Percentiles rank a stretch among this genome's conserved stretches.
phyloP scores from a whole-genome alignment of 2,329 filamentous ascomycete species.

The Fusarium concolor region DNA sequence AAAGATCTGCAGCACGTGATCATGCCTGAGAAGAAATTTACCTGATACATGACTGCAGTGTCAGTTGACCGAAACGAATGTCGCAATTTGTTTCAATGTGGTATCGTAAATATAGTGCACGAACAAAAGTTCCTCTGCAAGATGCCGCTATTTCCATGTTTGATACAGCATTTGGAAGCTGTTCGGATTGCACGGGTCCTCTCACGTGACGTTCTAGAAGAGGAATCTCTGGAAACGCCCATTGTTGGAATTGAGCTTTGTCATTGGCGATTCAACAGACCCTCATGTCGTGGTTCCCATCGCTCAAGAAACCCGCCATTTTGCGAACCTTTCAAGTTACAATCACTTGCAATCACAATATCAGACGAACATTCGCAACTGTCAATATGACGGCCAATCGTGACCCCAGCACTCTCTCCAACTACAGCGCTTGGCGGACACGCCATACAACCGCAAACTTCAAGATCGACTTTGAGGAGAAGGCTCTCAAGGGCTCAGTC shows the following conservation, averaged over 20 bases:
- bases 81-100: constrained; percentile 11
- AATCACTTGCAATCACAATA: constrained; percentile 40
- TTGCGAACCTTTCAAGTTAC: constrained; percentile 42
- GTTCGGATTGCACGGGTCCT: constrained; percentile 1
- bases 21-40: neutral
- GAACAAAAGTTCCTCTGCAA: constrained; percentile 21
- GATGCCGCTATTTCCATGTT: constrained; percentile 12
- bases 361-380: constrained; percentile 48
- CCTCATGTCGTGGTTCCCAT: constrained; percentile 47
- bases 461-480: constrained; percentile 84
- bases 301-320: constrained; percentile 44
- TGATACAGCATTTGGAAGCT: constrained; percentile 31
- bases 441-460: constrained; percentile 85
- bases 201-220: constrained; percentile 36
- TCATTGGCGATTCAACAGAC: constrained; percentile 28
- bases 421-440: constrained; percentile 89
- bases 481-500: constrained; percentile 81
- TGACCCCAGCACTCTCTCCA: constrained; percentile 91
- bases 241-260: constrained; percentile 19
- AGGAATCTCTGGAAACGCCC: constrained; percentile 20
- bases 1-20: constrained; percentile 12
- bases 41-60: neutral
- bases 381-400: constrained; percentile 56
- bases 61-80: constrained; percentile 3
- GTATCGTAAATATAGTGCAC: neutral